These are phyloP conservation scores for Taphrina confusa DNA, from an alignment of 1,139 yeast species.

Conservation along the genomic window DNA sequence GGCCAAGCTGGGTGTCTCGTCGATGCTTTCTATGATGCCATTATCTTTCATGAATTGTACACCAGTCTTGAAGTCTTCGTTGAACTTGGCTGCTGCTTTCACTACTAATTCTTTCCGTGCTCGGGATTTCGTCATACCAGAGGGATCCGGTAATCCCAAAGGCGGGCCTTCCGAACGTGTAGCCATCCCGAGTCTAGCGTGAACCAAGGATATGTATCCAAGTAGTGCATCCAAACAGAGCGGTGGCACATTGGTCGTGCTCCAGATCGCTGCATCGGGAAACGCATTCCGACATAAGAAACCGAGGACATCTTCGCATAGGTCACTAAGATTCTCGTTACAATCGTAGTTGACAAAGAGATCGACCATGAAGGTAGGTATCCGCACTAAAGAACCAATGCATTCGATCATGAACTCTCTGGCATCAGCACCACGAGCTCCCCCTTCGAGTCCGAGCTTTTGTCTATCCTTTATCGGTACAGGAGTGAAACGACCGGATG, in stretches of 20 bases:
- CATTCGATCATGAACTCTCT: constrained; percentile 85
- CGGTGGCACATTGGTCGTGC: constrained; percentile 90
- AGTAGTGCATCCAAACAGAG: constrained; percentile 85
- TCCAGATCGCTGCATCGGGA: constrained; percentile 48
- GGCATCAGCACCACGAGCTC: constrained; percentile 50
- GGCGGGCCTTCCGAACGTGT: constrained; percentile 11
- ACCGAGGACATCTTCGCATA: constrained; percentile 68
- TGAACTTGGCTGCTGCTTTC: constrained; percentile 70
- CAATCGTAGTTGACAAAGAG: constrained; percentile 86
- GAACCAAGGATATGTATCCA: constrained; percentile 66
- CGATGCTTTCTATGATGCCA: constrained; percentile 62
- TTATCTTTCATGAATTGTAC: constrained; percentile 61
- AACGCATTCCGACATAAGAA: constrained; percentile 59
- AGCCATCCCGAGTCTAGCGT: constrained; percentile 52
- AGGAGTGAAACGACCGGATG: constrained; percentile 42
- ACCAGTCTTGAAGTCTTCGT: constrained; percentile 76
- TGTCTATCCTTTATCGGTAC: constrained; percentile 41
- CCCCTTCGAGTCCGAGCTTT: constrained; percentile 40
- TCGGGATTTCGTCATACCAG: constrained; percentile 49
- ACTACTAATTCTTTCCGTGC: constrained; percentile 70
- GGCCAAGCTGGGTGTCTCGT: constrained; percentile 65
- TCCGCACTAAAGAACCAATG: constrained; percentile 72
- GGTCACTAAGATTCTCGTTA: constrained; percentile 81
- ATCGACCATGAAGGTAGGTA: constrained; percentile 74
- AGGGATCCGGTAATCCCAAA: constrained; percentile 35